phyloP scores from a whole-genome alignment of 176 grass and related monocot genomes.

The Olyra latifolia region DNA sequence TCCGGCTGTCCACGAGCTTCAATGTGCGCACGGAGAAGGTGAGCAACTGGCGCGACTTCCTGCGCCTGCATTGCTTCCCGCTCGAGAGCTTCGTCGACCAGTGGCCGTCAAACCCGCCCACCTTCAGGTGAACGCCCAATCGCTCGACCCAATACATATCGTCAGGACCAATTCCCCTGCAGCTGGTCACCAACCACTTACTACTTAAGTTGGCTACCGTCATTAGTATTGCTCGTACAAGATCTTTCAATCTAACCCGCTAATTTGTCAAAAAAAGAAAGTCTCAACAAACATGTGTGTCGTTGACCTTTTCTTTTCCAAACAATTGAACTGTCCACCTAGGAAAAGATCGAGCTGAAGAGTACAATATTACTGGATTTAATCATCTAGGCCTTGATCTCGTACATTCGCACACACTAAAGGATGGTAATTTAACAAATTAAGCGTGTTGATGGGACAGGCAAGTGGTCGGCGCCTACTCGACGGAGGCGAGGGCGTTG shows the following conservation, averaged over 20 bases:
- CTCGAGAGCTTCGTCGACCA: slow-evolving; percentile 74
- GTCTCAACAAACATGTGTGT: background rate
- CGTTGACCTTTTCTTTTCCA: background rate
- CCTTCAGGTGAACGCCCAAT: slow-evolving; percentile 52
- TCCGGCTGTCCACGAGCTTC: slow-evolving; percentile 87
- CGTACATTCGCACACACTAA: background rate
- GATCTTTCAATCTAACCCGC: background rate
- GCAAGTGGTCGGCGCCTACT: slow-evolving; percentile 65
- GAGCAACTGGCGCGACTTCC: slow-evolving; percentile 87
- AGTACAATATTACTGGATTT: background rate
- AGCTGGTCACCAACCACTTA: background rate
- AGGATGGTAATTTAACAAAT: background rate
- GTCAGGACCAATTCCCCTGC: background rate
- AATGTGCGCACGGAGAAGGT: slow-evolving; percentile 87
- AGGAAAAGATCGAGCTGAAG: background rate
- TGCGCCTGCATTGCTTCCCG: slow-evolving; percentile 83
- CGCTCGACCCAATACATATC: background rate
- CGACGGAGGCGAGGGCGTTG: slow-evolving; percentile 59
- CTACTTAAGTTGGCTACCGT: background rate
- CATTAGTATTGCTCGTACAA: background rate
- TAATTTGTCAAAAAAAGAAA: background rate
- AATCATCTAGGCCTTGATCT: background rate
- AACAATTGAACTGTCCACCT: background rate
- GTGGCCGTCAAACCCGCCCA: slow-evolving; percentile 73
- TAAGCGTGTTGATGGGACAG: slow-evolving; percentile 17